Percentiles rank a stretch among this genome's conserved stretches.
These are phyloP conservation scores for Inga oerstediana DNA, from an alignment of 306 rosid species.

Conservation along the genomic window DNA sequence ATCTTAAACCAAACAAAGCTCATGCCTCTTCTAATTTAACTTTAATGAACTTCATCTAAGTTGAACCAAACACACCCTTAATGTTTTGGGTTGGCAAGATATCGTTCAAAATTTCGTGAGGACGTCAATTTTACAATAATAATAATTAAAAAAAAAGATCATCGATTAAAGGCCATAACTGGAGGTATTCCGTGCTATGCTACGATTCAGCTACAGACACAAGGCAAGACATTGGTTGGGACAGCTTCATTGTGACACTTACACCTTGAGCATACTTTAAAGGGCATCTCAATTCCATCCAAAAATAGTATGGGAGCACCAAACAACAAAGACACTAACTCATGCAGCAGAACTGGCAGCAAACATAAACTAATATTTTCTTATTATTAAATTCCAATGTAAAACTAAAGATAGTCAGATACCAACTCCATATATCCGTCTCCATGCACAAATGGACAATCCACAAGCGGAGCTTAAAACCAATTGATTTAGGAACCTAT, in stretches of 20 bases:
- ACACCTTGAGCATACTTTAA: background rate
- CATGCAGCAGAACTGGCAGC: background rate
- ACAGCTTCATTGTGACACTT: background rate
- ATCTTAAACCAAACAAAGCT: too few relatives aligned
- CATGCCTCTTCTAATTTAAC: too few relatives aligned
- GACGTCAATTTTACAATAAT: too few relatives aligned
- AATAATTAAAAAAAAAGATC: too few relatives aligned
- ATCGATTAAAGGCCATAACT: too few relatives aligned
- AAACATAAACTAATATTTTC: background rate
- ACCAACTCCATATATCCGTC: constrained; percentile 6
- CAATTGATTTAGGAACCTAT: background rate
- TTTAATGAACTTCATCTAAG: too few relatives aligned
- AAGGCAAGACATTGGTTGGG: background rate
- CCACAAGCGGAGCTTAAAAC: background rate
- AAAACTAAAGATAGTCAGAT: background rate
- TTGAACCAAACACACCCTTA: too few relatives aligned
- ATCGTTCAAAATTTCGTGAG: too few relatives aligned
- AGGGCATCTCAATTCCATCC: background rate
- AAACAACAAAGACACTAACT: background rate
- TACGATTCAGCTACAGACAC: background rate
- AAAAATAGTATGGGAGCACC: background rate
- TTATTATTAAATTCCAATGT: background rate
- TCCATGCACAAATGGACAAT: background rate
- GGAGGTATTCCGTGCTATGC: background rate
- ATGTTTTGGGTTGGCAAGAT: too few relatives aligned